A percentile compares a stretch with the other conserved stretches of the same genome.
Evolutionary conservation across 2,329 filamentous ascomycete species (phyloP).

Genomic region (Raffaelea arxii): DNA sequence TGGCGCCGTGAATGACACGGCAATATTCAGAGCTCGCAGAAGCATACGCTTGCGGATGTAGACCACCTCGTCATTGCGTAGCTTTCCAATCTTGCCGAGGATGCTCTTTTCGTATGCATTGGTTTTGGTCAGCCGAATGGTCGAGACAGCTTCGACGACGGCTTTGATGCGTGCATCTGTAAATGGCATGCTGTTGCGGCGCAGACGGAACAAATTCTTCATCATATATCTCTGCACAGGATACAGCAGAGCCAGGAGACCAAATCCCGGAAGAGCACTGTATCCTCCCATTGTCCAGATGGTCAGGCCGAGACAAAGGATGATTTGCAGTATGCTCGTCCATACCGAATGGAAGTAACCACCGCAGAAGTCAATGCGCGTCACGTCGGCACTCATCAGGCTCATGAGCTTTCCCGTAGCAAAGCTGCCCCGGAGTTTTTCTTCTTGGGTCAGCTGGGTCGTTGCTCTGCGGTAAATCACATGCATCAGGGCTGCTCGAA

Average conservation of each 20-base stretch:
- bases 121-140: constrained; percentile 18
- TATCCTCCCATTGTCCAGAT: constrained; percentile 17
- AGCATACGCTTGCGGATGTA: constrained; percentile 18
- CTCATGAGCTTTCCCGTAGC: constrained; percentile 21
- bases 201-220: constrained; percentile 14
- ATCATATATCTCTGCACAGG: constrained; percentile 16
- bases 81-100: constrained; percentile 13
- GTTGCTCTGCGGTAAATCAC: constrained; percentile 14
- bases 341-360: constrained; percentile 21
- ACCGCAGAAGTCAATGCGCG: constrained; percentile 21
- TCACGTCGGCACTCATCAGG: constrained; percentile 22
- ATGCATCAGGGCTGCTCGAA: constrained; percentile 7
- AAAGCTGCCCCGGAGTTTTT: constrained; percentile 13
- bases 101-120: constrained; percentile 17
- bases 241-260: constrained; percentile 16
- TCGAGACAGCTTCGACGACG: constrained; percentile 17
- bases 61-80: constrained; percentile 15
- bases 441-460: constrained; percentile 11
- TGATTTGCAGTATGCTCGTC: constrained; percentile 22
- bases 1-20: constrained; percentile 17
- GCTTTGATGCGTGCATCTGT: constrained; percentile 18
- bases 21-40: constrained; percentile 15
- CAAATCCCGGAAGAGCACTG: constrained; percentile 18
- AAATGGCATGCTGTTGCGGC: constrained; percentile 17
- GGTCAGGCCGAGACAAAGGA: constrained; percentile 17